Conservation (phyloP, 768 basidiomycete species). For the Collybia sordida region DNA sequence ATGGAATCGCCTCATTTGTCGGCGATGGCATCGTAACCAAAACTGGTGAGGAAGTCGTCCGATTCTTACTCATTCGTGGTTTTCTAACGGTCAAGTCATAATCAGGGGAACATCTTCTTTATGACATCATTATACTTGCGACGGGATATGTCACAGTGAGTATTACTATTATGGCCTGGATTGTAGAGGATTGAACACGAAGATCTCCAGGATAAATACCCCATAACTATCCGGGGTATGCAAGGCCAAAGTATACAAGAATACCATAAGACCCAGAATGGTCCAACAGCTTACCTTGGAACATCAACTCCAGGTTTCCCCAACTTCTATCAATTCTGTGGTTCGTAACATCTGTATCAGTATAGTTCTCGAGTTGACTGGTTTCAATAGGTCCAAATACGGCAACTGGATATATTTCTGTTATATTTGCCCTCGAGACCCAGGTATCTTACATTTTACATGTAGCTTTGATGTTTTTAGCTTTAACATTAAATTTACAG, state of each 20-base stretch:
- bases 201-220: conserved; percentile 28
- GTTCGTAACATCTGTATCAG: conserved; percentile 17
- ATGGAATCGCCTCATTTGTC: conserved; percentile 35
- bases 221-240: conserved; percentile 29
- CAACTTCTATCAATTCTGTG: conserved; percentile 40
- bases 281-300: conserved; percentile 44
- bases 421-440: conserved; percentile 42
- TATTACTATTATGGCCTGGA: not conserved
- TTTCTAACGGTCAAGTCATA: conserved; percentile 6
- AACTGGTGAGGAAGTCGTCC: conserved; percentile 27
- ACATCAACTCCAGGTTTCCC: conserved; percentile 45
- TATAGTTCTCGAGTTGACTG: not conserved
- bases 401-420: conserved; percentile 42
- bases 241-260: conserved; percentile 33
- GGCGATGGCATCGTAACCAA: conserved; percentile 42
- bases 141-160: conserved; percentile 34
- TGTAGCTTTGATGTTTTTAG: not conserved
- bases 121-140: conserved; percentile 40
- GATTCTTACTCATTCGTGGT: not conserved
- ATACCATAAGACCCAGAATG: conserved; percentile 36
- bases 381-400: conserved; percentile 40
- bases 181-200: not conserved
- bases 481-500: conserved; percentile 19
- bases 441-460: conserved; percentile 26
- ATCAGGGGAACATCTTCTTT: conserved; percentile 29